Evolutionary conservation across 2,329 filamentous ascomycete species (phyloP).

Genomic region (Thelonectria discophora): DNA sequence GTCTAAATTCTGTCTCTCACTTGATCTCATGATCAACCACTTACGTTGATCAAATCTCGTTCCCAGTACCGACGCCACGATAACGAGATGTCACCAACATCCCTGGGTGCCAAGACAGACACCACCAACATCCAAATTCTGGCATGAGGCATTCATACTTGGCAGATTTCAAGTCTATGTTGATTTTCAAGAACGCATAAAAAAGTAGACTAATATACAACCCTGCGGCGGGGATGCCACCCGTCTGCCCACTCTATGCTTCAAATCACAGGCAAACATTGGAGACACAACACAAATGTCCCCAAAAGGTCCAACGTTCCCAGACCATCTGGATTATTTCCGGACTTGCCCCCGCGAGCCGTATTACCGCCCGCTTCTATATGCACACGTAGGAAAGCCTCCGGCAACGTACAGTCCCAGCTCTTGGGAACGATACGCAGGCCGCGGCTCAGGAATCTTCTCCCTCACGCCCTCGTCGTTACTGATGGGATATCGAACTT

Average conservation of each 20-base stretch:
- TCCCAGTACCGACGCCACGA: too few relatives aligned
- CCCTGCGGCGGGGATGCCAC: conserved; percentile 36
- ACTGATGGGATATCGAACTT: conserved; percentile 19
- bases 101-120: too few relatives aligned
- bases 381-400: conserved; percentile 30
- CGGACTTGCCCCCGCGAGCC: conserved; percentile 30
- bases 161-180: conserved; percentile 34
- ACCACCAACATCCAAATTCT: too few relatives aligned
- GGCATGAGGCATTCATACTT: not conserved
- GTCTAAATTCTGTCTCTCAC: too few relatives aligned
- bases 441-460: conserved; percentile 26
- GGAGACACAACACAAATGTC: conserved; percentile 30
- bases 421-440: not conserved
- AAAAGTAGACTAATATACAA: conserved; percentile 43
- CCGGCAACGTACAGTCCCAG: conserved; percentile 26
- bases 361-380: conserved; percentile 31
- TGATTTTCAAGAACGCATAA: conserved; percentile 30
- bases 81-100: too few relatives aligned
- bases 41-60: too few relatives aligned
- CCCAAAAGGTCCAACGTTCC: conserved; percentile 35
- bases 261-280: conserved; percentile 38
- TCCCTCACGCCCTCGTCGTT: conserved; percentile 20
- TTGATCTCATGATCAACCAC: too few relatives aligned
- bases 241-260: conserved; percentile 40
- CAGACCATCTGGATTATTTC: conserved; percentile 32